phyloP scores from a whole-genome alignment of 2,329 filamentous ascomycete genomes.

The Hypoxylon sp. region DNA sequence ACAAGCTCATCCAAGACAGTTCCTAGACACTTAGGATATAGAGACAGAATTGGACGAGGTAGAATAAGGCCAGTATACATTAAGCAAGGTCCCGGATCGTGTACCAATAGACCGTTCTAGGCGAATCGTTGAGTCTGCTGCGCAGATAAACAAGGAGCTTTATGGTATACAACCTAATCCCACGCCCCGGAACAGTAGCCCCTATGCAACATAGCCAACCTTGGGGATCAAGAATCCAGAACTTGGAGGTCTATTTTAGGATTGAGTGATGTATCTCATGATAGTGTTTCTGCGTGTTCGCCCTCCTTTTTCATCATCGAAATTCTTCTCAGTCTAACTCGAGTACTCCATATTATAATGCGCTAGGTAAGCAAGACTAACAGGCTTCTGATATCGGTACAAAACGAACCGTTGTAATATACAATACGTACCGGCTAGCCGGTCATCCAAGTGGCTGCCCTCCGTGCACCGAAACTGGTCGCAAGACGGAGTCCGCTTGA shows the following conservation, averaged over 20 bases:
- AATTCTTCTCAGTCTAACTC: constrained; percentile 7
- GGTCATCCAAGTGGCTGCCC: constrained; percentile 90
- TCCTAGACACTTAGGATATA: not conserved
- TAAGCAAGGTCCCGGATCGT: not conserved
- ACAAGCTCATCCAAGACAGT: not conserved
- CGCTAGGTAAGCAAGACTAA: constrained; percentile 12
- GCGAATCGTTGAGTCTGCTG: too few relatives aligned
- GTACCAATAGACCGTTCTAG: constrained; percentile 7
- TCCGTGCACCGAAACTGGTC: constrained; percentile 85
- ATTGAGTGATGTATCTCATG: not conserved
- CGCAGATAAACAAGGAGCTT: constrained; percentile 6
- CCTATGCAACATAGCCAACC: constrained; percentile 1
- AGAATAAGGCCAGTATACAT: constrained; percentile 12
- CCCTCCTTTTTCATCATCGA: constrained; percentile 7
- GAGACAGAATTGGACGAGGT: not conserved
- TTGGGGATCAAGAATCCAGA: constrained; percentile 3
- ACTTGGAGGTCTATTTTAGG: not conserved
- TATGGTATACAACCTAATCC: not conserved
- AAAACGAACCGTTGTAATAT: constrained; percentile 25
- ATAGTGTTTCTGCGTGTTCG: not conserved
- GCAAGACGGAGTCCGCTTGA: constrained; percentile 88
- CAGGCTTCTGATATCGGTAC: constrained; percentile 21
- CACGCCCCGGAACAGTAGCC: not conserved
- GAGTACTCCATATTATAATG: constrained; percentile 10
- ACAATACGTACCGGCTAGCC: constrained; percentile 64